These are phyloP conservation scores for Panaeolus cyanescens DNA, from an alignment of 768 basidiomycete genomes.

Conservation along the genomic window DNA sequence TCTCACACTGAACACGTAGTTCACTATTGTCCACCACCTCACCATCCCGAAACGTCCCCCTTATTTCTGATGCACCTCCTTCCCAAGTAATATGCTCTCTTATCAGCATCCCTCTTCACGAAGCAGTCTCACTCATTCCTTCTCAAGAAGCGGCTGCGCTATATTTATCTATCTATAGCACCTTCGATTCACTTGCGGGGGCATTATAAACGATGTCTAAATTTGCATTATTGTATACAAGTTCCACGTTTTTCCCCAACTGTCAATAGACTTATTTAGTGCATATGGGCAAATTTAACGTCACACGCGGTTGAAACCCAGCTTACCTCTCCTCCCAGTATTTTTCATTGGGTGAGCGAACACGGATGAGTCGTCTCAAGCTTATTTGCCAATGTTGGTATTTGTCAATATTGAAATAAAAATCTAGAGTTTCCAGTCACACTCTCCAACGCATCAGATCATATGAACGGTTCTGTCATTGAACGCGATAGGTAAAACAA, in stretches of 20 bases:
- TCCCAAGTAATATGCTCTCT: too few species aligned
- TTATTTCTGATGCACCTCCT: not conserved
- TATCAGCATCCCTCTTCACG: not conserved
- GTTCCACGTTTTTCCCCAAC: conserved; percentile 1
- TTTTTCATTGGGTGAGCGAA: too few species aligned
- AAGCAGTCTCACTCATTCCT: not conserved
- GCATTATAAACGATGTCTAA: not conserved
- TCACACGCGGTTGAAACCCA: not conserved
- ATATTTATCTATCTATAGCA: not conserved
- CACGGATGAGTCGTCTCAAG: too few species aligned
- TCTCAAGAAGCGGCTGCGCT: not conserved
- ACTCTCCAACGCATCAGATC: too few species aligned
- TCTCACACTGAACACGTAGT: not conserved
- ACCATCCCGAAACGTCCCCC: not conserved
- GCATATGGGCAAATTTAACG: not conserved
- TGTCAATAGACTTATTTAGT: not conserved
- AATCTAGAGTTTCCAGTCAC: too few species aligned
- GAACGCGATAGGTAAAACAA: too few species aligned
- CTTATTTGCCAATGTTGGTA: too few species aligned
- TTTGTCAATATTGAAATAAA: too few species aligned
- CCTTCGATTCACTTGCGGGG: not conserved
- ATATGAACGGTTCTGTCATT: too few species aligned
- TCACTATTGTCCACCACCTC: not conserved
- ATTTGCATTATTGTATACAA: not conserved
- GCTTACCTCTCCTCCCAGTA: too few species aligned